Evolutionary conservation across 139 green algal species (phyloP), one percentile per base, ranked within the genome.

Genomic region (Pedinophyceae sp.): DNA sequence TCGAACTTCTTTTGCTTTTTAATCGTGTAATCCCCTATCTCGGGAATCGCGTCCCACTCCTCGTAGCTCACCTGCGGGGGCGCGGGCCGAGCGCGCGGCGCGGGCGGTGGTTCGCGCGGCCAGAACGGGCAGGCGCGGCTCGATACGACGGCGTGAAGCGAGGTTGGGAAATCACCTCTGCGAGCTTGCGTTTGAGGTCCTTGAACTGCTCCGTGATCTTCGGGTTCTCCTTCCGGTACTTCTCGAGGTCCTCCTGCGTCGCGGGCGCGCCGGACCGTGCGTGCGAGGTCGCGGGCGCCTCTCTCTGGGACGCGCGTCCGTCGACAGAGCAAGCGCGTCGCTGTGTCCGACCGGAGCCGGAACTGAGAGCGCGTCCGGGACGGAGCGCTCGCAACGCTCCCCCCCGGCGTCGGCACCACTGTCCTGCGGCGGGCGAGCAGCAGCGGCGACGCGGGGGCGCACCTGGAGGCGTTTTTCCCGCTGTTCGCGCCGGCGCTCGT

Each of bases 151-250:
- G 38, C 16, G 16, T n/a, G 38, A 46, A 16, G 38, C 15, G 38
- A 46, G 38, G 38, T 15, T 15, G 38, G 15, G 15, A 46, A n/a
- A 46, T 58, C 53, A 97, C 67, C 34, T 88, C 68, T 18, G 63
- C 61, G 54, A 99, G 81, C 57, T 85, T 78, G 30, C 92, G 73
- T 74, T 99, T 99, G 22, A 97, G 68, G 64, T 96, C 87, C 2
- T 82, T 75, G 82, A 98, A 97, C 74, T 94, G 83, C 73, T 96
- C 91, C 13, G 81, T 87, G 61, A 99, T 97, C 67, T 96, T 96
- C 29, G 89, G 89, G 61, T 99, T 98, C 50, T 87, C 80, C 4
- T 64, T 71, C 18, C 89, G 74, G 63, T 93, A 93, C 70, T 86
- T 77, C 58, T 97, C 84, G 47, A 96, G 79, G 68, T 95, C 75